These are phyloP conservation scores for Nitzschia sp. DNA, from an alignment of 108 stramenopile genomes.

Conservation along the genomic window DNA sequence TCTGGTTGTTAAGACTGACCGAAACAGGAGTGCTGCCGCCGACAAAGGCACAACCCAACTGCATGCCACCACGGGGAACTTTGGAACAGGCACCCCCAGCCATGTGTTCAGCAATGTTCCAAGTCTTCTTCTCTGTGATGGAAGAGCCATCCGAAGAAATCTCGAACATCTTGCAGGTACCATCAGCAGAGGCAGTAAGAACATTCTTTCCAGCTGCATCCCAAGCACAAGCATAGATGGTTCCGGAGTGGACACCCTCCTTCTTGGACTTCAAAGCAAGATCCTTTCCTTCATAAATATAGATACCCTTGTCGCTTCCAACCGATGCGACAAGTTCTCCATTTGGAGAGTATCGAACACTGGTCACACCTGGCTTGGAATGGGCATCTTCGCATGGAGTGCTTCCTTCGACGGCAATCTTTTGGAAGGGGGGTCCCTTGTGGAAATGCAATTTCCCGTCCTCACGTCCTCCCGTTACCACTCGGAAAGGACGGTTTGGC, in stretches of 20 bases:
- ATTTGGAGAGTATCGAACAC: slow-evolving; percentile 79
- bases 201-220: slow-evolving; percentile 64
- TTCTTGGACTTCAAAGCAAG: slow-evolving; percentile 49
- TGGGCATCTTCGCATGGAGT: slow-evolving; percentile 58
- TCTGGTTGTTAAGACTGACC: slow-evolving; percentile 81
- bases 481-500: slow-evolving; percentile 80
- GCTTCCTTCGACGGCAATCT: slow-evolving; percentile 63
- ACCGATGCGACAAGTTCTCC: slow-evolving; percentile 77
- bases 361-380: slow-evolving; percentile 64
- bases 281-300: slow-evolving; percentile 79
- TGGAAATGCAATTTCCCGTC: slow-evolving; percentile 86
- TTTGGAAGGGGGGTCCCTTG: slow-evolving; percentile 90
- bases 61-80: slow-evolving; percentile 70
- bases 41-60: slow-evolving; percentile 76
- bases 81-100: slow-evolving; percentile 31
- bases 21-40: slow-evolving; percentile 63
- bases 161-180: slow-evolving; percentile 79
- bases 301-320: slow-evolving; percentile 75
- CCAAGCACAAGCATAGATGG: slow-evolving; percentile 89
- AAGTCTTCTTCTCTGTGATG: slow-evolving; percentile 49
- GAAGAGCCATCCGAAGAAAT: slow-evolving; percentile 37
- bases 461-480: slow-evolving; percentile 89
- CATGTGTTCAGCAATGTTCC: slow-evolving; percentile 61
- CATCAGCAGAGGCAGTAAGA: slow-evolving; percentile 91
- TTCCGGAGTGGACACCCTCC: slow-evolving; percentile 66